These are phyloP conservation scores for Endocladia muricata DNA, from an alignment of 31 red algal genomes.

Conservation along the genomic window DNA sequence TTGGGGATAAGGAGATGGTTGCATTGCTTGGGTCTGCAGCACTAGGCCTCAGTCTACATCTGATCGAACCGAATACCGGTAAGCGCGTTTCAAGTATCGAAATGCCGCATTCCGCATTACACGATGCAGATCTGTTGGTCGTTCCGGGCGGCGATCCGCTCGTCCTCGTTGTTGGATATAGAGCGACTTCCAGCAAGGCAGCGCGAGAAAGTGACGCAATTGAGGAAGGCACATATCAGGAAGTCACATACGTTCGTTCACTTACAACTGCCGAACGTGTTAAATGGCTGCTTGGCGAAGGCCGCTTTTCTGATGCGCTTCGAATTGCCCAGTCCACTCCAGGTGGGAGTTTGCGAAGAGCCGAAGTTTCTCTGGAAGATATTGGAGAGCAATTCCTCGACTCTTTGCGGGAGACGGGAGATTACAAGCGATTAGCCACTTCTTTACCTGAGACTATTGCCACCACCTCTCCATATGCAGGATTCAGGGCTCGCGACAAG, in stretches of 20 bases:
- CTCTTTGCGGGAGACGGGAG: constrained; percentile 45
- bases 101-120: constrained; percentile 27
- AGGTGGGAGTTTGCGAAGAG: constrained; percentile 57
- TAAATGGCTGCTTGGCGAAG: constrained; percentile 69
- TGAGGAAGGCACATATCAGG: constrained; percentile 7
- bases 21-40: constrained; percentile 35
- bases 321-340: constrained; percentile 65
- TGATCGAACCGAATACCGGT: constrained; percentile 11
- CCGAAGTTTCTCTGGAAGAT: constrained; percentile 69
- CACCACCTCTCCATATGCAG: constrained; percentile 48
- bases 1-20: constrained; percentile 40
- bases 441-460: constrained; percentile 71
- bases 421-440: constrained; percentile 52
- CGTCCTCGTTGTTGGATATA: constrained; percentile 53
- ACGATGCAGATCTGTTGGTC: constrained; percentile 39
- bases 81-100: constrained; percentile 38
- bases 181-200: neutral
- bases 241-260: constrained; percentile 37
- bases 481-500: constrained; percentile 25
- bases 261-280: constrained; percentile 62
- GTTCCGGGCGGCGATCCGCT: constrained; percentile 74
- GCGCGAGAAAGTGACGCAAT: constrained; percentile 3
- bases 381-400: constrained; percentile 82
- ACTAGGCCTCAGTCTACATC: constrained; percentile 26
- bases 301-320: constrained; percentile 71